Evolutionary conservation across 495 filamentous ascomycete genomes (phyloP), one percentile per base, ranked within the genome.

Genomic region (Lophiotrema nucula): DNA sequence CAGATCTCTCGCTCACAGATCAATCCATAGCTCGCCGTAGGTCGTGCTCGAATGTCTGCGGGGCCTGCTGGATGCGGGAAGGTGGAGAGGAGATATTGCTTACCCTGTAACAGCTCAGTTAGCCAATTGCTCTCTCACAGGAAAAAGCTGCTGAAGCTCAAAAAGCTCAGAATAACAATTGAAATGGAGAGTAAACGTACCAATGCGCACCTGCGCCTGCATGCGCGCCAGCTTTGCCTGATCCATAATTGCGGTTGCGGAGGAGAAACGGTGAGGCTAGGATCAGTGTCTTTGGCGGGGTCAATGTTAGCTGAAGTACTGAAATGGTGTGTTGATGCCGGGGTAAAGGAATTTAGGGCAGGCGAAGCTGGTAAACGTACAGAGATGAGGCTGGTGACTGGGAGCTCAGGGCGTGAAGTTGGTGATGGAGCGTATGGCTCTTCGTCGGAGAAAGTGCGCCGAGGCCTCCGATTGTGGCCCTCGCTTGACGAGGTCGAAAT

Each of bases 211-310:
- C 54, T 83, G 80, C 74, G 80, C 80, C 72, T 88, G 86, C 75
- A 90, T 85, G 77, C 84, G 88, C 74, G 84, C 86, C 61, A 90
- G 75, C 76, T 88, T 85, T 72, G 85, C 84, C 66, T 82, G 74
- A 80, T 84, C 82, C 85, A 88, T 88, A 71, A 70, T 83, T 64
- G 66, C 68, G 58, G 64, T 59, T 25, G 53, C 50, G 53, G 38
- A 46, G 27, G 22, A 27, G 21, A 35, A 35, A 35, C 31, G 48
- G 28, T 47, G 24, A 46, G 39, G 31, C 19, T 48, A 11, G 28
- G 22, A 8, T 35, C 15, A 15, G 8, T 35, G n/a, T n/a, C n/a
- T n/a, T n/a, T n/a, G n/a, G n/a, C n/a, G n/a, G n/a, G n/a, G n/a
- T n/a, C n/a, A n/a, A n/a, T n/a, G n/a, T n/a, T n/a, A n/a, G 46